Evolutionary conservation across 1,139 yeast genomes (phyloP), one percentile per base, ranked within the genome.

Genomic region (Suzukiozyma palmioleophila): DNA sequence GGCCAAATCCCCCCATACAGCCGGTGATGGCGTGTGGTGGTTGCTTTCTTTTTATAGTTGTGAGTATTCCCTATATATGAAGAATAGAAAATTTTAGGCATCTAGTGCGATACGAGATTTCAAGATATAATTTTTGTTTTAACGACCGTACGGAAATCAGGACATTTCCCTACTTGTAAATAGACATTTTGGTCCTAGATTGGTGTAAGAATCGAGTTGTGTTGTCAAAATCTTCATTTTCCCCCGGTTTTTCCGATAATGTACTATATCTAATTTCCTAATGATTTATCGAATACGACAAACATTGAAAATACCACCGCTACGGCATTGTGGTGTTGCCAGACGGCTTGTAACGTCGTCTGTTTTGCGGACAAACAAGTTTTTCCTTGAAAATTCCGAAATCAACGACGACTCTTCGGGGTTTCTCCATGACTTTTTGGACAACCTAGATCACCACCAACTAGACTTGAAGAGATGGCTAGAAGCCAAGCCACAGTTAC

Each of bases 241-340:
- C n/a, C 28, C 11, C 28, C 13, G 11, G n/a, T 26, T 26, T 5
- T 26, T 9, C 28, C 16, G 31, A 28, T 28, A 28, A 28, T 28
- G 31, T n/a, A 13, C 31, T 12, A 9, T n/a, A n/a, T 28, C 3
- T 28, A 8, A 28, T 3, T 10, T 6, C 16, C 3, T 5, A 5
- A 26, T 35, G 24, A 12, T 35, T 8, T 13, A 8, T 5, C 12
- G 33, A 44, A 41, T 43, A 26, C 39, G 40, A 31, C 43, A 38
- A 10, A 40, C 33, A 26, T 46, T 38, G 21, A 40, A 39, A 34
- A 43, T 45, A 13, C 3, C 15, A 14, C 9, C 9, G 16, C 14
- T 28, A 9, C 16, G 15, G 10, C 16, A 28, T 13, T 9, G 5
- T 6, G 7, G 31, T 12, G 10, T 14, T 12, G n/a, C 31, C 15